Conservation (phyloP, 495 filamentous ascomycete species). For the Neurospora sp. region DNA sequence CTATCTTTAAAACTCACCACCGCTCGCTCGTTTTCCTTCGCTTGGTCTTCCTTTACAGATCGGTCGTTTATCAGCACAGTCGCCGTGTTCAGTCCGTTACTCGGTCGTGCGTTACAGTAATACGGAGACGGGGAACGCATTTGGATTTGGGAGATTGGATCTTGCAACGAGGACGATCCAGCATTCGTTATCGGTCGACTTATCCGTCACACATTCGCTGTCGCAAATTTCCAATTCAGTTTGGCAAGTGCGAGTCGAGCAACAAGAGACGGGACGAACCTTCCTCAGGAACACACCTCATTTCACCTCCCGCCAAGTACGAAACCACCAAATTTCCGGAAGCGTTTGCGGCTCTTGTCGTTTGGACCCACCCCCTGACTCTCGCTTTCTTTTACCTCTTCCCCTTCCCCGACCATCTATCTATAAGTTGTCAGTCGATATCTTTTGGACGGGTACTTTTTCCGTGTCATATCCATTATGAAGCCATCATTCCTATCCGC, state of each 20-base stretch:
- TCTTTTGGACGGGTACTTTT: neutral
- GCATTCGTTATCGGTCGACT: neutral
- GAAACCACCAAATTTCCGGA: neutral
- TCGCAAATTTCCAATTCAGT: neutral
- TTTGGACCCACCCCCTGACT: neutral
- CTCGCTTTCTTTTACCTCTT: neutral
- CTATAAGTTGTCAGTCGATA: neutral
- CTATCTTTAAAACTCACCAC: neutral
- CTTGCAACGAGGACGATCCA: neutral
- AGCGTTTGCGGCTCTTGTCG: neutral
- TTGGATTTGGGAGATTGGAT: neutral
- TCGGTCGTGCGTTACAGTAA: neutral
- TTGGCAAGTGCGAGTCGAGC: neutral
- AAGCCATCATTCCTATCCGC: constrained; percentile 15
- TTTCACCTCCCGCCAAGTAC: neutral
- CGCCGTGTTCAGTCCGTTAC: neutral
- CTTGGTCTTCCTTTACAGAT: constrained; percentile 2
- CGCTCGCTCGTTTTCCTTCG: neutral
- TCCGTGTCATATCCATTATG: constrained; percentile 1
- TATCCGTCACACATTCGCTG: neutral
- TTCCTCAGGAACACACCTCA: neutral
- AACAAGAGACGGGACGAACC: neutral
- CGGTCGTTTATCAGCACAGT: neutral
- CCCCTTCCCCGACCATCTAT: neutral
- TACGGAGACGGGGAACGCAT: neutral